A percentile compares a stretch with the other conserved stretches of the same genome.
These are phyloP conservation scores for Alternaria arbusti DNA, from an alignment of 2,329 filamentous ascomycete genomes.

Conservation along the genomic window DNA sequence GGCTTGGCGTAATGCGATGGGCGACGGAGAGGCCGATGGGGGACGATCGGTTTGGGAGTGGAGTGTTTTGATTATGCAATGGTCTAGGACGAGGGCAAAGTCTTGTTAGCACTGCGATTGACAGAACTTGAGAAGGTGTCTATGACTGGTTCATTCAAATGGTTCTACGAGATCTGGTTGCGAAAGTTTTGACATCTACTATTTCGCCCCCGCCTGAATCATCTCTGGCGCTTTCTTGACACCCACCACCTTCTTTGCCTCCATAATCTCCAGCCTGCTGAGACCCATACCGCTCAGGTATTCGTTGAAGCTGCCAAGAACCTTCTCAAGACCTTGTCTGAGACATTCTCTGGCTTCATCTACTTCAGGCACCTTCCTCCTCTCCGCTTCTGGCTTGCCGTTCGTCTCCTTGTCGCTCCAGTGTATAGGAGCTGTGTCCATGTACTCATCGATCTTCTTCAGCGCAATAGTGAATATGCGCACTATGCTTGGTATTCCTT, in stretches of 20 bases:
- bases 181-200: not conserved
- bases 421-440: conserved; percentile 65
- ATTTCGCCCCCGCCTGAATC: conserved; percentile 16
- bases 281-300: conserved; percentile 76
- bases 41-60: not conserved
- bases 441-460: conserved; percentile 72
- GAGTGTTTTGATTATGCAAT: not conserved
- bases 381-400: conserved; percentile 52
- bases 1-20: not conserved
- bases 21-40: not conserved
- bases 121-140: no score
- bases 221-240: conserved; percentile 30
- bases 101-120: not conserved
- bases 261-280: conserved; percentile 71
- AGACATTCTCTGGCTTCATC: conserved; percentile 71
- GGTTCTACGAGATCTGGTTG: not conserved
- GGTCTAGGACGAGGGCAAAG: not conserved
- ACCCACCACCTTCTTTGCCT: conserved; percentile 54
- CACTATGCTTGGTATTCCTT: conserved; percentile 77
- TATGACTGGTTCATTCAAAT: not conserved
- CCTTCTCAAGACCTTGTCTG: conserved; percentile 67
- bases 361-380: conserved; percentile 65
- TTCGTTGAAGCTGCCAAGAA: conserved; percentile 75
- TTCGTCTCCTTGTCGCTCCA: conserved; percentile 76
- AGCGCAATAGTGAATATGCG: conserved; percentile 74